Evolutionary conservation across 306 rosid genomes (phyloP).

Genomic region (Cucurbita moschata): DNA sequence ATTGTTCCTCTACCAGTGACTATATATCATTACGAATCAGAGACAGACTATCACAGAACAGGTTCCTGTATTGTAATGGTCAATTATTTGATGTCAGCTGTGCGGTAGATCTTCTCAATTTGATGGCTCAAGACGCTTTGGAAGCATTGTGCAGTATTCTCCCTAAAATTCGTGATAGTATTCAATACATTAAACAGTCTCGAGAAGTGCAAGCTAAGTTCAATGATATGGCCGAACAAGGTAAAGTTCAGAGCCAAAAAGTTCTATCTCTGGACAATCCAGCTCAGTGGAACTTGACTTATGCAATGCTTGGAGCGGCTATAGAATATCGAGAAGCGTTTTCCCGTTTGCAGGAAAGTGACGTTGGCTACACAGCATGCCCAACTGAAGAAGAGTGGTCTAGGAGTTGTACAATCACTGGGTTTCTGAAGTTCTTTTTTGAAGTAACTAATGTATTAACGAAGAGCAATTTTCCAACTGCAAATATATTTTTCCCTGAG

Average conservation of each 20-base stretch:
- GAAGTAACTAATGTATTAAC: conserved; percentile 48
- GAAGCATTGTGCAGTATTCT: conserved; percentile 43
- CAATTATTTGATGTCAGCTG: conserved; percentile 79
- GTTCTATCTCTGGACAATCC: conserved; percentile 52
- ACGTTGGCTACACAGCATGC: conserved; percentile 27
- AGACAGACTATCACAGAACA: conserved; percentile 71
- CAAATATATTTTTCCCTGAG: conserved; percentile 77
- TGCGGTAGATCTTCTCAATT: conserved; percentile 30
- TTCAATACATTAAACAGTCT: conserved; percentile 54
- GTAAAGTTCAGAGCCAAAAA: conserved; percentile 45
- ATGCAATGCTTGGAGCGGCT: conserved; percentile 68
- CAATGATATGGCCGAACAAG: conserved; percentile 52
- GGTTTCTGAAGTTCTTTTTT: conserved; percentile 65
- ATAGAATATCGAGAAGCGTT: conserved; percentile 66
- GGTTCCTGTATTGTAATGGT: conserved; percentile 76
- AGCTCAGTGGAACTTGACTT: conserved; percentile 58
- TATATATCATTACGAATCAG: conserved; percentile 42
- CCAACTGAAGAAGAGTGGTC: conserved; percentile 74
- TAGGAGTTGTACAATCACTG: conserved; percentile 30
- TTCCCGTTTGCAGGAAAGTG: conserved; percentile 58
- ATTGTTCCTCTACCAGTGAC: conserved; percentile 56
- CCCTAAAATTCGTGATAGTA: conserved; percentile 49
- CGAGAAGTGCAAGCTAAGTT: conserved; percentile 52
- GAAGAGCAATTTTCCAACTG: conserved; percentile 50
- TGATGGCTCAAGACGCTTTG: conserved; percentile 35